Evolutionary conservation across 805 yeast genomes (phyloP), one percentile per base, ranked within the genome.

Genomic region (Yamadazyma takamatsuzukensis): DNA sequence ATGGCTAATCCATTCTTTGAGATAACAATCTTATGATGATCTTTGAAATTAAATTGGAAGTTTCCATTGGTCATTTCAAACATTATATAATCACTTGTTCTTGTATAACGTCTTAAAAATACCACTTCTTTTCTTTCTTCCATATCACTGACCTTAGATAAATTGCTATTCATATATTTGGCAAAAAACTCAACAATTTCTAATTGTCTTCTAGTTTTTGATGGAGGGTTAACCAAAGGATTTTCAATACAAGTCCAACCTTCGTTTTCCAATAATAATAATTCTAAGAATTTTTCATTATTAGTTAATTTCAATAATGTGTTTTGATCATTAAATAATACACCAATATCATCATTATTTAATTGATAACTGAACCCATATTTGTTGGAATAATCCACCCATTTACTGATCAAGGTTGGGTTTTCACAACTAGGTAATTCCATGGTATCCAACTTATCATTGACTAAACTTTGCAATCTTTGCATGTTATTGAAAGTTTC

Each of bases 321-420:
- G 36, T 83, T 80, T 13, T 85, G 83, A 48, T 86, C 90, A 45
- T 86, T 85, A 64, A 89, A 90, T 37, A 84, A 66, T 10, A 89
- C 96, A 14, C 97, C 97, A 45, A 87, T 84, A 44, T 83, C 84
- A 39, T 90, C 93, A 28, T 88, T 83, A 14, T 90, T 84, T 36
- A 93, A 64, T 54, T 93, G 96, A 56, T 90, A 93, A 4, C 96
- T 85, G 53, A 93, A 81, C 1, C 98, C 98, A 59, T 90, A 94
- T 56, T 83, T 87, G 62, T 89, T 88, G 17, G 96, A 83, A 56
- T 90, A 93, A 56, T 93, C 99, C 18, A 94, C 97, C 99, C 99
- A 93, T 55, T 90, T 89, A 40, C 94, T 83, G 26, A 90, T 78
- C 39, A 85, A 75, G 13, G 78, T 74, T 9, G 89, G 94, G 41